These are phyloP conservation scores for Saturnispora ahearnii DNA, from an alignment of 805 yeast genomes.

Conservation along the genomic window DNA sequence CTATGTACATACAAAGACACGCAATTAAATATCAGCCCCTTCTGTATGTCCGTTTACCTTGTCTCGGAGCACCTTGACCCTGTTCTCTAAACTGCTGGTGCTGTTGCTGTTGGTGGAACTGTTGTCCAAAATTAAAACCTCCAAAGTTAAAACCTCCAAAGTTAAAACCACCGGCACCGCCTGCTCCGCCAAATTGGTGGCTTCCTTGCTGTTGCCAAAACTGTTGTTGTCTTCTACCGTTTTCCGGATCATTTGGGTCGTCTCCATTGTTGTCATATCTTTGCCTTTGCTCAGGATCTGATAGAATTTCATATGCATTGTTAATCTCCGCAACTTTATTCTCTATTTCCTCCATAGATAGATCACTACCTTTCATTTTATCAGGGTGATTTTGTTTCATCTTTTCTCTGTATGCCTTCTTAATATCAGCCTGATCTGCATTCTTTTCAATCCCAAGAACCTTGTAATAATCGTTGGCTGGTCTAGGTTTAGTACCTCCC, in stretches of 20 bases:
- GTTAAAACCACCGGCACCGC: slow-evolving; percentile 6
- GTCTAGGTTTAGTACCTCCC: slow-evolving; percentile 12
- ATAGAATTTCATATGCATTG: slow-evolving; percentile 81
- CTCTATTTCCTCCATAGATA: slow-evolving; percentile 62
- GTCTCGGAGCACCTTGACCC: not conserved
- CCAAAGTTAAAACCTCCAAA: slow-evolving; percentile 7
- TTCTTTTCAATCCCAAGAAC: slow-evolving; percentile 55
- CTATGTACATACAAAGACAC: no score
- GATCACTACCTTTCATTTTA: slow-evolving; percentile 58
- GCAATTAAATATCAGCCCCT: not conserved
- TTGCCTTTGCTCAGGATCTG: slow-evolving; percentile 52
- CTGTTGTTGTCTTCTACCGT: slow-evolving; percentile 9
- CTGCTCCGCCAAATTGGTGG: slow-evolving; percentile 6
- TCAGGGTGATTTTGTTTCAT: slow-evolving; percentile 89
- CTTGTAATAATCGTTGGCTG: slow-evolving; percentile 62
- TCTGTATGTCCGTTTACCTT: not conserved
- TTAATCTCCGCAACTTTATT: slow-evolving; percentile 85
- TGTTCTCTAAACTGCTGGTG: not conserved
- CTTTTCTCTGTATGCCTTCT: slow-evolving; percentile 69
- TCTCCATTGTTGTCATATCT: slow-evolving; percentile 46
- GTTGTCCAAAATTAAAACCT: slow-evolving; percentile 5
- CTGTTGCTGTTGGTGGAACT: not conserved
- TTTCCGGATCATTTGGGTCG: slow-evolving; percentile 19
- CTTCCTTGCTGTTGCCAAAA: slow-evolving; percentile 7
- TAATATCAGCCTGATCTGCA: slow-evolving; percentile 66